These are phyloP conservation scores for Malbranchea zuffiana DNA, from an alignment of 2,329 filamentous ascomycete genomes.

Conservation along the genomic window DNA sequence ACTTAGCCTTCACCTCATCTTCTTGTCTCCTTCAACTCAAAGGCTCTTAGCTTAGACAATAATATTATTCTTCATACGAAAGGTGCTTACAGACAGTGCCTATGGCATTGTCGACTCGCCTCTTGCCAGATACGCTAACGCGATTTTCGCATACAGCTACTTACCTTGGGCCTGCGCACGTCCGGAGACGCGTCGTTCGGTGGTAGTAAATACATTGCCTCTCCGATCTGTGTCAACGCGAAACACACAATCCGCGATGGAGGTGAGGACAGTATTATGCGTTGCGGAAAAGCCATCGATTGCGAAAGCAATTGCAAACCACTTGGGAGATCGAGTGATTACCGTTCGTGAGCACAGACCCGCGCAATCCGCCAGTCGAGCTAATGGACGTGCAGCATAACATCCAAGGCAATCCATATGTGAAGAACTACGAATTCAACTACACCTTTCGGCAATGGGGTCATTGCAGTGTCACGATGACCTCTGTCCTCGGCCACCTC, in stretches of 20 bases:
- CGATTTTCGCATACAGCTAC: conserved; percentile 4
- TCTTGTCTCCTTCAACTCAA: too few relatives aligned
- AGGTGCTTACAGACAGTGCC: background rate
- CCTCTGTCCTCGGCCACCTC: conserved; percentile 6
- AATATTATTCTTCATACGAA: too few relatives aligned
- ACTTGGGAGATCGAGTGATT: conserved; percentile 6
- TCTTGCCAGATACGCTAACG: conserved; percentile 1
- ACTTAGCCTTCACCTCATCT: too few relatives aligned
- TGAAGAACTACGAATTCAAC: conserved; percentile 6
- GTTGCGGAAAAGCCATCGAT: conserved; percentile 6
- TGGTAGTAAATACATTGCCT: conserved; percentile 3
- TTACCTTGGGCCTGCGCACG: conserved; percentile 1
- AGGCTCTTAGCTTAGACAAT: conserved; percentile 1
- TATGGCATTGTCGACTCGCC: background rate
- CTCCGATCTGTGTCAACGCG: conserved; percentile 4
- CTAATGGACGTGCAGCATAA: conserved; percentile 5
- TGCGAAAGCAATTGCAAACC: conserved; percentile 6
- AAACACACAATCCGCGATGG: conserved; percentile 5
- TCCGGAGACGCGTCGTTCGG: conserved; percentile 4
- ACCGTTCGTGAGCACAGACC: conserved; percentile 4
- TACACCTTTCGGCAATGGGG: conserved; percentile 5
- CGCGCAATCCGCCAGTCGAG: conserved; percentile 3
- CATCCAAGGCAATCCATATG: conserved; percentile 5
- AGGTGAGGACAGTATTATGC: conserved; percentile 3
- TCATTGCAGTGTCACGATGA: conserved; percentile 4